Conservation (phyloP, 2,329 filamentous ascomycete species). For the Aurifilum marmelostoma region DNA sequence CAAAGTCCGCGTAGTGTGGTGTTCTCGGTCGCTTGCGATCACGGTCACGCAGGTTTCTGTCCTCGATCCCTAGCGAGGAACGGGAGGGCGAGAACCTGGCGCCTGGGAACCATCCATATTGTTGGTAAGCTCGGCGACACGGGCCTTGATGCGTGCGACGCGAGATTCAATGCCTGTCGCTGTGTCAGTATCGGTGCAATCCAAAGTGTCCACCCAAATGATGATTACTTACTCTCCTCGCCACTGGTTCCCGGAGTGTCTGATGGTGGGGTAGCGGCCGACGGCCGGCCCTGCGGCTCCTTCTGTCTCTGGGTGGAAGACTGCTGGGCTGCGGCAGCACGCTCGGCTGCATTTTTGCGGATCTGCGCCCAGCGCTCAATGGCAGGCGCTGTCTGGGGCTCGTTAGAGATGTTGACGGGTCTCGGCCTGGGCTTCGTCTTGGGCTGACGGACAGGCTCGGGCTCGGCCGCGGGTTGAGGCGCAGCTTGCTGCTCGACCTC, state of each 20-base stretch:
- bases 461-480: conserved; percentile 31
- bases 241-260: conserved; percentile 72
- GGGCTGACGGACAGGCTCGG: conserved; percentile 37
- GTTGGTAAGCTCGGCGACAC: conserved; percentile 90
- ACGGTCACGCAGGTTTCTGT: conserved; percentile 27
- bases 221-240: conserved; percentile 78
- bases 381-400: conserved; percentile 41
- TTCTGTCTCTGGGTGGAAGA: conserved; percentile 53
- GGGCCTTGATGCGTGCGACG: conserved; percentile 95
- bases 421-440: conserved; percentile 37
- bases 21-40: conserved; percentile 32
- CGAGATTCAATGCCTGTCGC: conserved; percentile 87
- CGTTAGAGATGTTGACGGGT: conserved; percentile 33
- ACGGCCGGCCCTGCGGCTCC: conserved; percentile 62
- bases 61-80: conserved; percentile 38
- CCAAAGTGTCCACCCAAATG: not conserved
- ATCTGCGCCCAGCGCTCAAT: conserved; percentile 95
- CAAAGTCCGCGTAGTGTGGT: conserved; percentile 1
- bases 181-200: conserved; percentile 33
- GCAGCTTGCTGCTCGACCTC: conserved; percentile 34
- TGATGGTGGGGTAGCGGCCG: conserved; percentile 13
- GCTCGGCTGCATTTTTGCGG: conserved; percentile 87
- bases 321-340: conserved; percentile 53
- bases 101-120: conserved; percentile 67
- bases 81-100: conserved; percentile 43